Base-by-base conservation (phyloP, 2,329 filamentous ascomycete species). In the Xenoacremonium recifei region DNA sequence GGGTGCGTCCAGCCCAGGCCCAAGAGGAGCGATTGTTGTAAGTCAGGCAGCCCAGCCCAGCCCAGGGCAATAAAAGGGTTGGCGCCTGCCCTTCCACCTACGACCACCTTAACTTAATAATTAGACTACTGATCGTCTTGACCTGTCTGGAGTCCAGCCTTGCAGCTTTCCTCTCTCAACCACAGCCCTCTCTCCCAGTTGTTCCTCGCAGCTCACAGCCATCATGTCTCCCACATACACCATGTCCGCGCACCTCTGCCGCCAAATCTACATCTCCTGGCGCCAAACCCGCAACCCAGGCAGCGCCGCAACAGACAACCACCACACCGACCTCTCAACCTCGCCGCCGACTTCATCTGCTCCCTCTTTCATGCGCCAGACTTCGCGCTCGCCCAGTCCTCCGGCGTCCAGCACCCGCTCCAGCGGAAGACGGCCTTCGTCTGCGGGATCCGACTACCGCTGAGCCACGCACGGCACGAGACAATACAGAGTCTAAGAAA, bases 241-340 rank as follows among this genome's bases (percentile, higher is more conserved):
- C 50, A 79, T 81, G 71, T 79, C 77, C 13, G 76, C 77, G 53
- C 77, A 81, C 54, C 65, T 81, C 62, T 77, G 75, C 74, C 79
- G 77, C 63, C 70, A 80, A 55, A 75, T 81, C 64, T 76, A 72
- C 67, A 68, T 73, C 38, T 80, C 77, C n/a, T 80, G 77, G 75
- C 70, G 70, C 49, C 73, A 78, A 57, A 63, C 70, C 34, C 70
- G 69, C 50, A 69, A 73, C 49, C 59, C 66, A 39, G 64, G 69
- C 12, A 47, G 61, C 34, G 42, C 47, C 21, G 40, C 47, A 7
- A n/a, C n/a, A n/a, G n/a, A n/a, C n/a, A n/a, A n/a, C n/a, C n/a
- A n/a, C n/a, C 23, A 7, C 23, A 13, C 23, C 23, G 23, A 9
- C 43, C 50, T 58, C 51, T 52, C 62, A 55, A 37, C 47, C 50